These are phyloP conservation scores for Leccinum insigne DNA, from an alignment of 1,284 basidiomycete genomes.

Conservation along the genomic window DNA sequence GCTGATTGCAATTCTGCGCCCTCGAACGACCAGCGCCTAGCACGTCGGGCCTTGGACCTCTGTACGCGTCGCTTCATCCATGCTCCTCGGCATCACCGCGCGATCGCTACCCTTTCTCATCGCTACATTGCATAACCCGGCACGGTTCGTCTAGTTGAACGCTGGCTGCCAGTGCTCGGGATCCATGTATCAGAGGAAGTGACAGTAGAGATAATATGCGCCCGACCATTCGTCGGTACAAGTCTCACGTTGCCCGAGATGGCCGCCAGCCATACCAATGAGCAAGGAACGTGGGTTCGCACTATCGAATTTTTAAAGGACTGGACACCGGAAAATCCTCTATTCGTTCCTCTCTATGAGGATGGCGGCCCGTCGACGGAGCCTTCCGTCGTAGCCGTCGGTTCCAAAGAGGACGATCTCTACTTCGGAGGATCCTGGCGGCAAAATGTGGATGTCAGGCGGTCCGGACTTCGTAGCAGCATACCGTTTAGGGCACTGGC, in stretches of 20 bases:
- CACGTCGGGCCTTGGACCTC: constrained; percentile 56
- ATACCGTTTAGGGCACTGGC: constrained; percentile 71
- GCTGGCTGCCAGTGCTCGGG: constrained; percentile 79
- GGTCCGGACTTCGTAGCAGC: constrained; percentile 73
- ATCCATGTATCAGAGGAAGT: constrained; percentile 72
- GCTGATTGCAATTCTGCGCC: constrained; percentile 1
- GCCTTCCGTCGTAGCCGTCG: constrained; percentile 23
- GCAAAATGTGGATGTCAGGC: constrained; percentile 72
- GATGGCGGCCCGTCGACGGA: constrained; percentile 26
- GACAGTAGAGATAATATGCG: constrained; percentile 82
- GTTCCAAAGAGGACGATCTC: constrained; percentile 56
- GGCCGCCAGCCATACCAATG: constrained; percentile 44
- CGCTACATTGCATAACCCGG: constrained; percentile 79
- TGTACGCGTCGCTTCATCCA: constrained; percentile 77
- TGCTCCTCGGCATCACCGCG: constrained; percentile 83
- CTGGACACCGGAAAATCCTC: constrained; percentile 82
- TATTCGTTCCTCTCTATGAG: constrained; percentile 62
- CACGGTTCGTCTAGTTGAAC: constrained; percentile 86
- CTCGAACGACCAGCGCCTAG: constrained; percentile 40
- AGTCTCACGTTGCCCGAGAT: constrained; percentile 12
- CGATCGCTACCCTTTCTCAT: constrained; percentile 80
- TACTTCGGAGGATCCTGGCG: constrained; percentile 80
- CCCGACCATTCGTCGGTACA: constrained; percentile 54
- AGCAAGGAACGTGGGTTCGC: constrained; percentile 86
- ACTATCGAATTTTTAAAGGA: constrained; percentile 71